Conservation (phyloP, 75 land plant species). For the Cupressus sempervirens region DNA sequence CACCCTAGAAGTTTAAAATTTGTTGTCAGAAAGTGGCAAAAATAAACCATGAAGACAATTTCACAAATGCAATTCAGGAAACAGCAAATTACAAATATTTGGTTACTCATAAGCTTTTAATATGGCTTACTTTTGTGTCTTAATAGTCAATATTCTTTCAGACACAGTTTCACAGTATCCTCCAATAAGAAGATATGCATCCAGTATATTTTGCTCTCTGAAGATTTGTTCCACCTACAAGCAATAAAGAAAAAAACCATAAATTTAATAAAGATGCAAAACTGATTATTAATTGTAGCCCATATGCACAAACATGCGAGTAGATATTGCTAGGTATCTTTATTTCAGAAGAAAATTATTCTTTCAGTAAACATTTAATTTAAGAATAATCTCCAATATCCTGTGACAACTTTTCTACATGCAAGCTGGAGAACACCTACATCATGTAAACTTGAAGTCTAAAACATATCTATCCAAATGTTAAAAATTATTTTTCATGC, state of each 20-base stretch:
- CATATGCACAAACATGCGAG: neutral
- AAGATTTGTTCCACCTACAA: slow-evolving; percentile 63
- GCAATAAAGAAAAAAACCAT: neutral
- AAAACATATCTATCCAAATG: neutral
- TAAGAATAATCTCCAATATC: neutral
- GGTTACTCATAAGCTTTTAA: neutral
- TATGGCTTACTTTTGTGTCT: slow-evolving; percentile 29
- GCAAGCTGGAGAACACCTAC: neutral
- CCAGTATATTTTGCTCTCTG: slow-evolving; percentile 69
- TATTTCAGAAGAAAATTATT: neutral
- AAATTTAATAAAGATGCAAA: neutral
- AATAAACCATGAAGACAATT: neutral
- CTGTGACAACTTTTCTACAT: neutral
- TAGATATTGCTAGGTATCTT: neutral
- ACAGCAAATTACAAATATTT: neutral
- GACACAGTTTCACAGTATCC: slow-evolving; percentile 43
- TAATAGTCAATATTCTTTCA: slow-evolving; percentile 40
- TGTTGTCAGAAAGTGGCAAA: neutral
- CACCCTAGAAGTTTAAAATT: slow-evolving; percentile 18
- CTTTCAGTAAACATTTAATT: neutral
- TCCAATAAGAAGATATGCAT: slow-evolving; percentile 44
- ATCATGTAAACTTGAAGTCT: neutral
- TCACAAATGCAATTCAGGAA: neutral
- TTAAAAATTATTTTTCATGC: neutral
- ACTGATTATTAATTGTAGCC: neutral